phyloP scores from a whole-genome alignment of 495 filamentous ascomycete species.

The Terfezia claveryi region DNA sequence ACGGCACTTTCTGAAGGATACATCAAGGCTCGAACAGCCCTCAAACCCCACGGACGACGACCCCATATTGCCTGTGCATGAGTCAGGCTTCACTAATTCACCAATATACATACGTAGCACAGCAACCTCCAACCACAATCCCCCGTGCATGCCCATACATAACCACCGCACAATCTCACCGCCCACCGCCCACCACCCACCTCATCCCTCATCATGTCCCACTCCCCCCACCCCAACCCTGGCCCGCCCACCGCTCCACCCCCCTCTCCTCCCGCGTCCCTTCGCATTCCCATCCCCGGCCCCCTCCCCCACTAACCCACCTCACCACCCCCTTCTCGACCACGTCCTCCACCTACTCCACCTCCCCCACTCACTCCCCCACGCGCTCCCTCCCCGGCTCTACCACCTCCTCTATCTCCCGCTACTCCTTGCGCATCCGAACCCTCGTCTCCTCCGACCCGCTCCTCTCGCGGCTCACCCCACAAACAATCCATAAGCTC shows the following conservation, averaged over 20 bases:
- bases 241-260: neutral
- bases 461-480: slow-evolving; percentile 12
- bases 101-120: no score
- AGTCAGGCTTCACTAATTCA: no score
- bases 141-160: no score
- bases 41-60: no score
- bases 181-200: no score
- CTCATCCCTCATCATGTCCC: no score
- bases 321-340: slow-evolving; percentile 10
- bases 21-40: no score
- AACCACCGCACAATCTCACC: no score
- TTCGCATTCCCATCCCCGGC: neutral
- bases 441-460: slow-evolving; percentile 14
- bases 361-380: slow-evolving; percentile 15
- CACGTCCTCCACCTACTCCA: slow-evolving; percentile 12
- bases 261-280: slow-evolving; percentile 2
- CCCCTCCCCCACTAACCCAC: slow-evolving; percentile 3
- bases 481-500: slow-evolving; percentile 9
- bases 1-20: no score
- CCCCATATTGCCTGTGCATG: no score
- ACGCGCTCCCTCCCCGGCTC: slow-evolving; percentile 12
- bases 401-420: slow-evolving; percentile 8
- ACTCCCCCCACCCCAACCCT: slow-evolving; percentile 1
- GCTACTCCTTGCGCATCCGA: slow-evolving; percentile 10
- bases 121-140: no score